Evolutionary conservation across 2,329 filamentous ascomycete species (phyloP), one percentile per base, ranked within the genome.

Genomic region (Alternaria metachromatica): DNA sequence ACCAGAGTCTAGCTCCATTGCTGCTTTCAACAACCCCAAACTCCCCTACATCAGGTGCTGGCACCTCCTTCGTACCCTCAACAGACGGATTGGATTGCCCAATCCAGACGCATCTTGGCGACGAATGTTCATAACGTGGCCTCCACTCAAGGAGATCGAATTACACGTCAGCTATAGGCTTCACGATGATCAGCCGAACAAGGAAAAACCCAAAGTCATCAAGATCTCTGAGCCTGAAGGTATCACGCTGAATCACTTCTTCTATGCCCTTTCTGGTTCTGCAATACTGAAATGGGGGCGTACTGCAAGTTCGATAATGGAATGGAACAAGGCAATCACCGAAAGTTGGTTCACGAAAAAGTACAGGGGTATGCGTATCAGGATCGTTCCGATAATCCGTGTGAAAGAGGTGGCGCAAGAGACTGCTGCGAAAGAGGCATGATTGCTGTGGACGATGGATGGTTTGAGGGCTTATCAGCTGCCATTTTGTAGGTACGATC

Each of bases 401-500:
- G 26, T 5, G 26, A 28, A 28, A 28, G 10, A 28, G 3, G 4
- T 11, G 9, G 26, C 5, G 26, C 4, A 1, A 28, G 4, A 28
- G 4, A 28, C 26, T 28, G 26, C 26, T 28, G 26, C 26, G 26
- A 28, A 2, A 28, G 26, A 37, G 33, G 15, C 15, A 37, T 37
- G 33, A 37, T n/a, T 37, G 33, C 33, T 37, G 8, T 9, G 33
- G 28, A 41, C 1, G 10, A 30, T 28, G 6, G 12, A 51, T 5
- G 2, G 2, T 5, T 12, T 11, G 1, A 37, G 5, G 6, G 12
- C 12, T 6, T 6, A 3, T 3, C 3, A 3, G 0, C 1, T 18
- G n/a, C 0, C n/a, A 41, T 41, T 41, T 5, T 0, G 37, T 0
- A 18, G 37, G n/a, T 41, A 10, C 3, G 0, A 11, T 37, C 5